Base-by-base conservation (phyloP, 371 early-diverging fungal genomes). In the Mucor racemosus region DNA sequence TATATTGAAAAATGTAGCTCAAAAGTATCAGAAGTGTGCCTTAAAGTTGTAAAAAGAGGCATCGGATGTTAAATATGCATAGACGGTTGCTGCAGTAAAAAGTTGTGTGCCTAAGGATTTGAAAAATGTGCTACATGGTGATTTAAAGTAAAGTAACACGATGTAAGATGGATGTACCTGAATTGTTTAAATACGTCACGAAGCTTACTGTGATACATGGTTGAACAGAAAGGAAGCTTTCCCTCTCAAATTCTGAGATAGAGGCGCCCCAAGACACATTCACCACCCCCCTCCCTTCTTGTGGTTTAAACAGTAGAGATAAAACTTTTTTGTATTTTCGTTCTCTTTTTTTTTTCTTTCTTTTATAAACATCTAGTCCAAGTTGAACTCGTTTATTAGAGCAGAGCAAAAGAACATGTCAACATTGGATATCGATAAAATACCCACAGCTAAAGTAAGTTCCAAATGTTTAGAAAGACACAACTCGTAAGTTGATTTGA, bases 121-220 rank as follows among this genome's bases (percentile, higher is more conserved):
- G 7, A 3, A 19, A 46, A 54, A 54, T 54, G 54, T 54, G 54
- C 54, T 54, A 54, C 54, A 54, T 33, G 54, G 26, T 54, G n/a
- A 33, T 54, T 54, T 54, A 54, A 14, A 54, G 54, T 54, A 54
- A 54, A 26, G 54, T 54, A 33, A 26, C 54, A 54, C 54, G 54
- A 54, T 56, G 56, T 15, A 14, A 53, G 13, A 31, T 11, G 31
- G 31, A 14, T 21, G 53, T 31, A 13, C 35, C 34, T 56, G 35
- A n/a, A 36, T 35, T 33, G 15, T 9, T 7, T 17, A 14, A 44
- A 34, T 56, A 56, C 56, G 56, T 56, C 56, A 56, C 56, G 17
- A 56, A 15, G 34, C 10, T 36, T n/a, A n/a, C 26, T 53, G 53
- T 53, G 53, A 53, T 53, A 53, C 53, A 53, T 53, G 53, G 31